A percentile compares a stretch with the other conserved stretches of the same genome.
phyloP scores from a whole-genome alignment of 2,329 filamentous ascomycete genomes.

The Didymella sp. region DNA sequence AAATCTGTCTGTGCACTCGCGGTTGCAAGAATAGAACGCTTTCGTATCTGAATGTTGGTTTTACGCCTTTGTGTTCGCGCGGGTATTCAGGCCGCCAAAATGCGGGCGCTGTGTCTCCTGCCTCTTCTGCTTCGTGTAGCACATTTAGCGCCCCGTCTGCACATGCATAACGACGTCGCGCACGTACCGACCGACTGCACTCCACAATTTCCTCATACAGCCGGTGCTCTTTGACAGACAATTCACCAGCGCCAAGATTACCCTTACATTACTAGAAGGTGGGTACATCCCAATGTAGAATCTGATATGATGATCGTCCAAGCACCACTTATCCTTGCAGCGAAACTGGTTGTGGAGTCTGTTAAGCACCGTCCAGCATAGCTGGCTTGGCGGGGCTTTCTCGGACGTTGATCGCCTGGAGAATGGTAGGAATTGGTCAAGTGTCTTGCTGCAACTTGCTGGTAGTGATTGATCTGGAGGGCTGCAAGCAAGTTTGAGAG shows the following conservation, averaged over 20 bases:
- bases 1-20: slow-evolving; percentile 7
- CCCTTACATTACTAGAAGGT: slow-evolving; percentile 11
- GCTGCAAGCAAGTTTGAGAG: slow-evolving; percentile 11
- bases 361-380: slow-evolving; percentile 2
- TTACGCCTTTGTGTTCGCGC: neutral
- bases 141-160: slow-evolving; percentile 1
- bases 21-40: slow-evolving; percentile 8
- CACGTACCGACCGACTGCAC: slow-evolving; percentile 5
- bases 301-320: slow-evolving; percentile 5
- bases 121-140: slow-evolving; percentile 1
- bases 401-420: slow-evolving; percentile 14
- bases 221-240: slow-evolving; percentile 2
- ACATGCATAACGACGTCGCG: slow-evolving; percentile 4
- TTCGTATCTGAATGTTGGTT: slow-evolving; percentile 1
- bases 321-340: slow-evolving; percentile 5
- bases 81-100: neutral
- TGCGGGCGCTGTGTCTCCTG: neutral
- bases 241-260: slow-evolving; percentile 10
- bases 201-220: slow-evolving; percentile 2
- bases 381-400: slow-evolving; percentile 12
- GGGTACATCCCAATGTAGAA: slow-evolving; percentile 3
- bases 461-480: slow-evolving; percentile 5
- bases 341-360: slow-evolving; percentile 9
- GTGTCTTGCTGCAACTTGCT: neutral
- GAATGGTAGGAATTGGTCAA: slow-evolving; percentile 4